phyloP scores from a whole-genome alignment of 352 stramenopile species.

The Globisporangium irregulare region DNA sequence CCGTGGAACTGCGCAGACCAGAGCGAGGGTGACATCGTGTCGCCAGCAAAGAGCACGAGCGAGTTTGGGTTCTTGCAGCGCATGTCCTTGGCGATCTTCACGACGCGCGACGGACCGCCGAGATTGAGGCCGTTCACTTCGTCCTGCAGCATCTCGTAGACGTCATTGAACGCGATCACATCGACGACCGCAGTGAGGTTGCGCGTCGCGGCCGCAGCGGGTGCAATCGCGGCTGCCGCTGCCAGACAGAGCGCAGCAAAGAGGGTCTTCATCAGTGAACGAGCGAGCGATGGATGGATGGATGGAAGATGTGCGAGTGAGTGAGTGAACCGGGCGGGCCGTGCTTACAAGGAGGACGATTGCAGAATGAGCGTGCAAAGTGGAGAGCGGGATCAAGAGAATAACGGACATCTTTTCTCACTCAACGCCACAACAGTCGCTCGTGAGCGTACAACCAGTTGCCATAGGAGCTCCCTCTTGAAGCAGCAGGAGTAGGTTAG shows the following conservation, averaged over 20 bases:
- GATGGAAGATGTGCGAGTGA: not conserved
- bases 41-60: slow-evolving; percentile 4
- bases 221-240: not conserved
- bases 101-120: slow-evolving; percentile 62
- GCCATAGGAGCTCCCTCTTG: not conserved
- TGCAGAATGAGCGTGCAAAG: not conserved
- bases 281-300: not conserved
- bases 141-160: slow-evolving; percentile 76
- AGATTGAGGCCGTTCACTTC: slow-evolving; percentile 52
- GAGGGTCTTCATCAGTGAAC: not conserved
- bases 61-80: slow-evolving; percentile 44
- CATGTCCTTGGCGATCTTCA: slow-evolving; percentile 55
- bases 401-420: not conserved
- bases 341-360: not conserved
- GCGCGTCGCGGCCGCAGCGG: slow-evolving; percentile 14
- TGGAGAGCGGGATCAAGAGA: not conserved
- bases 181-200: slow-evolving; percentile 50
- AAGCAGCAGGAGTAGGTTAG: not conserved
- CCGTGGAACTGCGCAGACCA: slow-evolving; percentile 77
- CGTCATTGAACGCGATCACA: slow-evolving; percentile 74
- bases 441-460: not conserved
- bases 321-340: not conserved
- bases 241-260: not conserved
- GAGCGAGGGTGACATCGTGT: not conserved
- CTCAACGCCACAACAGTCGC: not conserved